A percentile compares a stretch with the other conserved stretches of the same genome.
phyloP scores from a whole-genome alignment of 2,329 filamentous ascomycete genomes.

The Ophiocordyceps sinensis region DNA sequence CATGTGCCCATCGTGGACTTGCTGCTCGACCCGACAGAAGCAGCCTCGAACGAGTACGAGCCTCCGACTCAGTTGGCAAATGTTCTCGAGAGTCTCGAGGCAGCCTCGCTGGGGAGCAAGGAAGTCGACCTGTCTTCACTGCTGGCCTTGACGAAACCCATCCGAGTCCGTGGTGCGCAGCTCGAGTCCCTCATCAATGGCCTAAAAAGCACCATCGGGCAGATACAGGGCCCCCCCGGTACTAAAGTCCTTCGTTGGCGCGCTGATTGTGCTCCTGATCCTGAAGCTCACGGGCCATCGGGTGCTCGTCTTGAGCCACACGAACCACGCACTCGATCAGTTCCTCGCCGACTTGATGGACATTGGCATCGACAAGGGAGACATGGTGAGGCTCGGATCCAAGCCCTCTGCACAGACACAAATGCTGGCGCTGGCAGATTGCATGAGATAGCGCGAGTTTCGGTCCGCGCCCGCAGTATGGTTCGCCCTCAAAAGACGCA shows the following conservation, averaged over 20 bases:
- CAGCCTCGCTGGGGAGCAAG: neutral
- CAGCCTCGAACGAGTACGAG: slow-evolving; percentile 3
- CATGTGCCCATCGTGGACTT: slow-evolving; percentile 41
- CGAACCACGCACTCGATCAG: slow-evolving; percentile 53
- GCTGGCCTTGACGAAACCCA: slow-evolving; percentile 11
- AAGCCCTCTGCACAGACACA: slow-evolving; percentile 38
- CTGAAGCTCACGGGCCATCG: slow-evolving; percentile 30
- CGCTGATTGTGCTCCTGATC: slow-evolving; percentile 43
- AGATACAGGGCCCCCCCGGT: slow-evolving; percentile 62
- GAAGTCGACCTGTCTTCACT: slow-evolving; percentile 6
- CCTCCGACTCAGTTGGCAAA: slow-evolving; percentile 1
- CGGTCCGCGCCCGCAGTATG: neutral
- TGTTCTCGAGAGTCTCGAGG: neutral
- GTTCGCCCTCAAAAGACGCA: too few relatives aligned
- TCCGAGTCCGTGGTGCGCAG: slow-evolving; percentile 27
- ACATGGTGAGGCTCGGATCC: slow-evolving; percentile 49
- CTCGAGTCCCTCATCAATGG: slow-evolving; percentile 38
- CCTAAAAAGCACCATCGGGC: slow-evolving; percentile 35
- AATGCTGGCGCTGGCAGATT: slow-evolving; percentile 28
- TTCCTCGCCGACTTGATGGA: slow-evolving; percentile 49
- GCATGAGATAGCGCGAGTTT: slow-evolving; percentile 7
- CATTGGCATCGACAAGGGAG: slow-evolving; percentile 32
- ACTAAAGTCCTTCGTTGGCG: slow-evolving; percentile 63
- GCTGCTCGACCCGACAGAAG: slow-evolving; percentile 23
- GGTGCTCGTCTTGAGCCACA: slow-evolving; percentile 53